Base-by-base conservation (phyloP, 371 early-diverging fungal species). In the Actinomortierella ambigua region DNA sequence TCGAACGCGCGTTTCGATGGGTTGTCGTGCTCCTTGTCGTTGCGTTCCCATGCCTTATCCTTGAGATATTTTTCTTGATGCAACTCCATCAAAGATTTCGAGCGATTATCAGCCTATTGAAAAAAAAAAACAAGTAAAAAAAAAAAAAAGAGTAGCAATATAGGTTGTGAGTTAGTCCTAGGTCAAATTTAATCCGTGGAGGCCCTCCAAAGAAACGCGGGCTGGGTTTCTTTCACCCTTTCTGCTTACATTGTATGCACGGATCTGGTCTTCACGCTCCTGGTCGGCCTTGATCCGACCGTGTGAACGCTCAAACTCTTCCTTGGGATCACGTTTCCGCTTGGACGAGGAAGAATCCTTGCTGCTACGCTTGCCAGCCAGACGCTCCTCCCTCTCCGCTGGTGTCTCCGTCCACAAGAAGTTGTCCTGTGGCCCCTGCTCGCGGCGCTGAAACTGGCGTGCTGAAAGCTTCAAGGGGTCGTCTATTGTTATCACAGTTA, bases 351-450 rank as follows among this genome's bases (percentile, higher is more conserved):
- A 34, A 11, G 39, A 52, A 34, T 57, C 59, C 0, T 29, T 39
- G 26, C 57, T 62, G 22, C 49, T 54, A 7, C 58, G 63, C 18
- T 56, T 61, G 15, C 63, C 71, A 41, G 58, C 23, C 24, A 76
- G 39, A 48, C 77, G 47, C 23, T 76, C 58, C 56, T 82, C 76
- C 28, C 75, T 79, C 24, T 88, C 85, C 7, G 83, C 82, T 0
- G 89, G 89, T 7, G 87, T 85, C 43, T 85, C 85, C 7, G 85
- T 87, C 89, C 89, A 88, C 9, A 75, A 65, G 15, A 77, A 79
- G 13, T 76, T 79, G 52, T 88, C 86, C 42, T 63, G 64, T 7
- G 63, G 55, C 26, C 52, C 52, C 23, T 61, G 66, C 24, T 71
- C 75, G 1, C 67, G 58, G 47, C 48, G 60, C 23, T 61, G 65